phyloP scores from a whole-genome alignment of 192 early-diverging fungal genomes.

The Spinellus fusiger region DNA sequence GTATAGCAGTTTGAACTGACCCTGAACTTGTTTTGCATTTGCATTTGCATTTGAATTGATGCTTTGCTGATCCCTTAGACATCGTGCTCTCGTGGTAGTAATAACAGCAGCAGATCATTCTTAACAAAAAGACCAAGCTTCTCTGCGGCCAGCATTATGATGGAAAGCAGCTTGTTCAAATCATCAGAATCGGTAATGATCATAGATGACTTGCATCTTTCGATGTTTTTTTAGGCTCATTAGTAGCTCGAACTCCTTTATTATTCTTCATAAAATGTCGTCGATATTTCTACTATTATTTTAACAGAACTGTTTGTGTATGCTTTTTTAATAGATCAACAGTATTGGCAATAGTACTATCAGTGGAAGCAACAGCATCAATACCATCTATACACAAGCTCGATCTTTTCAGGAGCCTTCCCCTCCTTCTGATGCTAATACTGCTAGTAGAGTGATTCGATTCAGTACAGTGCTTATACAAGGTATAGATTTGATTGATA shows the following conservation, averaged over 20 bases:
- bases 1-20: background rate
- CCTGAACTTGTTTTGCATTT: background rate
- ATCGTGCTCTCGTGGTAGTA: background rate
- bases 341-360: background rate
- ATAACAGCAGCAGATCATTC: background rate
- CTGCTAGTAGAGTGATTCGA: background rate
- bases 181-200: background rate
- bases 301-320: background rate
- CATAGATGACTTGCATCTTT: background rate
- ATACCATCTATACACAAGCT: background rate
- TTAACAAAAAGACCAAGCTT: slow-evolving; percentile 9
- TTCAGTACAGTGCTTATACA: background rate
- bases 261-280: too few species aligned
- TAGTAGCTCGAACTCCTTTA: too few species aligned
- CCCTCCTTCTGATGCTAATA: background rate
- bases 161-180: background rate
- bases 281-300: too few species aligned
- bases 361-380: background rate
- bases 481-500: background rate
- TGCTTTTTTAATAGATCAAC: background rate
- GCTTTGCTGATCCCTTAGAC: background rate
- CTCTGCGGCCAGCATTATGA: background rate
- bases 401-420: background rate
- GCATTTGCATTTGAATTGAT: too few species aligned
- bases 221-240: background rate